Evolutionary conservation across 2,329 filamentous ascomycete genomes (phyloP), one percentile per base, ranked within the genome.

Genomic region (Colletotrichum viniferum): DNA sequence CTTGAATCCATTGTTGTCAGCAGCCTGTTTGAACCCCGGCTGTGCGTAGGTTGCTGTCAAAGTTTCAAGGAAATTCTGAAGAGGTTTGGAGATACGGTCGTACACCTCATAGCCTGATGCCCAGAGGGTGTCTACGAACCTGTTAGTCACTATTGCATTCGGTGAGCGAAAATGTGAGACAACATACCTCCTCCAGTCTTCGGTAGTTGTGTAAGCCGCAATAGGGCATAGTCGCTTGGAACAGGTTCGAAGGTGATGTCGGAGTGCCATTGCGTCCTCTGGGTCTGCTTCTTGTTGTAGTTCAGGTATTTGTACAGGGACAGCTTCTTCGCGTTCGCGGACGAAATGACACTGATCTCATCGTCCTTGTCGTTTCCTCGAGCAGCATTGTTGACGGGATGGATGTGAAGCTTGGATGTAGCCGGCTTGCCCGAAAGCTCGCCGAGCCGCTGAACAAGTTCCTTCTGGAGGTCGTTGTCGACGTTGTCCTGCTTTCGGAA

Each of bases 171-270:
- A 13, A n/a, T 1, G 7, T 1, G 24, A 12, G 2, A 16, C 14
- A 18, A 78, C 83, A 87, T 77, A 85, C 85, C 90, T 55, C 90
- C 87, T 6, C 90, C 90, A 0, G 88, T 90, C 70, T 85, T 84
- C 5, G 91, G 91, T 2, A 92, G 82, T 78, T 91, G 82, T 0
- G 85, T 87, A 4, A 93, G 81, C 1, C 89, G 83, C 2, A 94
- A 84, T 1, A 90, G 86, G 0, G 92, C 88, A 78, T 94, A 94
- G 80, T 94, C 92, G 9, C 88, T 88, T 0, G 93, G 92, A 5
- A 90, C 84, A 0, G 88, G 89, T 83, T 94, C 92, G 74, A 93
- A 94, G 1, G 89, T 88, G 77, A 94, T 93, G 77, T 94, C 92
- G 1, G 88, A 89, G 80, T 92, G 91, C 91, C 91, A 92, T 74